Base-by-base conservation (phyloP, 139 green algal genomes). In the Gonium pectorale region DNA sequence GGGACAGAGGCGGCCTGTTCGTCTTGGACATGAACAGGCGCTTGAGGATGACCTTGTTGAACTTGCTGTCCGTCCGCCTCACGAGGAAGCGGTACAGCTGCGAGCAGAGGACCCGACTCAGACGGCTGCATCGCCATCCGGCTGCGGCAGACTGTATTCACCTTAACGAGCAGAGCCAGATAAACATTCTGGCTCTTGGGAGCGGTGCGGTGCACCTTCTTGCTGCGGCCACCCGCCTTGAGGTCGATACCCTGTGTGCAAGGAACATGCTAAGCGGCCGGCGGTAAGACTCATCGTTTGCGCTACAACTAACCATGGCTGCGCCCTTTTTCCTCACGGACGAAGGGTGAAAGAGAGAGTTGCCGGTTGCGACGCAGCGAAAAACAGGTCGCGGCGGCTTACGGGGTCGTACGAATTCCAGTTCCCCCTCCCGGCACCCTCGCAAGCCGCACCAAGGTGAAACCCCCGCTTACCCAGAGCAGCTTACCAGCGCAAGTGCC, bases 161-260 rank as follows among this genome's bases (percentile, higher is more conserved):
- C 97, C 96, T 99, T 99, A n/a, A 99, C 97, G 43, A 99, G 92
- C 41, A 99, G 93, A 92, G 98, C 97, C 19, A 99, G 86, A 91
- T 99, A 99, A n/a, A 99, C 96, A 95, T 99, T 99, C 62, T 99
- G 91, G 80, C 90, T 96, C 94, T 99, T 99, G 31, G 96, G 97
- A 35, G 97, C 97, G 38, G 92, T 96, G 71, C 98, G 90, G 63
- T 93, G 86, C 44, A 90, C 93, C 90, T 96, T 97, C 91, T 98
- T 99, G 92, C 95, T 98, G 73, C 97, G 95, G 79, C 98, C 98
- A 83, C 97, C 98, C 77, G 98, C 97, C 33, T 94, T 94, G 59
- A 99, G 81, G 92, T 99, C 98, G 91, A 99, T 98, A 93, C 97
- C 98, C 97, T 99, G 92, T 81, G 90, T n/a, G 44, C 22, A 51